Conservation (phyloP, 2,329 filamentous ascomycete species). For the Ascochyta clinopodiicola region DNA sequence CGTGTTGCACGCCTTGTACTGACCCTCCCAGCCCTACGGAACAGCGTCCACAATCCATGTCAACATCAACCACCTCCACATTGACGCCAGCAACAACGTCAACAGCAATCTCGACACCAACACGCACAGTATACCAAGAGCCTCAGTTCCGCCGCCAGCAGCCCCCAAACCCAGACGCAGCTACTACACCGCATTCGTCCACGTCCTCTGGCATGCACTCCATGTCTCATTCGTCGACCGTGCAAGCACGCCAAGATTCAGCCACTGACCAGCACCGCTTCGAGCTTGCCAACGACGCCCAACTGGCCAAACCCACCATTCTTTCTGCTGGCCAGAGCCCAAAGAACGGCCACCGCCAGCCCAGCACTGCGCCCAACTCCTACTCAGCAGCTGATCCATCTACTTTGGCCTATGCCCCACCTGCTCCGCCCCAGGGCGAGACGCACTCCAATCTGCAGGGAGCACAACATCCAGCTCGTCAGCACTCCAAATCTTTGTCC, state of each 20-base stretch:
- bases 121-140: constrained; percentile 3
- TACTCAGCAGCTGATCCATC: constrained; percentile 10
- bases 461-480: constrained; percentile 5
- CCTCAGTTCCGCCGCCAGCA: constrained; percentile 12
- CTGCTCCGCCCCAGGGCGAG: constrained; percentile 11
- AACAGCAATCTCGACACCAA: neutral
- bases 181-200: constrained; percentile 8
- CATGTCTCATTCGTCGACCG: constrained; percentile 15
- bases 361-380: constrained; percentile 9
- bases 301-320: constrained; percentile 20
- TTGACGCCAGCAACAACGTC: too few species aligned
- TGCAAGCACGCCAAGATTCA: constrained; percentile 31
- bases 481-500: constrained; percentile 15
- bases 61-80: too few species aligned
- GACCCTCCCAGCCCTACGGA: constrained; percentile 13
- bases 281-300: constrained; percentile 23
- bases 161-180: constrained; percentile 6
- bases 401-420: constrained; percentile 14
- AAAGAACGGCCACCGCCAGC: constrained; percentile 6
- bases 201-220: constrained; percentile 15
- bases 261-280: constrained; percentile 26
- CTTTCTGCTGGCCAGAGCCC: constrained; percentile 23
- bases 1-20: constrained; percentile 1
- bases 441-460: constrained; percentile 5
- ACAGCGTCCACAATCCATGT: constrained; percentile 1